Evolutionary conservation across 2,329 filamentous ascomycete species (phyloP), one percentile per base, ranked within the genome.

Genomic region (Clarireedia sp.): DNA sequence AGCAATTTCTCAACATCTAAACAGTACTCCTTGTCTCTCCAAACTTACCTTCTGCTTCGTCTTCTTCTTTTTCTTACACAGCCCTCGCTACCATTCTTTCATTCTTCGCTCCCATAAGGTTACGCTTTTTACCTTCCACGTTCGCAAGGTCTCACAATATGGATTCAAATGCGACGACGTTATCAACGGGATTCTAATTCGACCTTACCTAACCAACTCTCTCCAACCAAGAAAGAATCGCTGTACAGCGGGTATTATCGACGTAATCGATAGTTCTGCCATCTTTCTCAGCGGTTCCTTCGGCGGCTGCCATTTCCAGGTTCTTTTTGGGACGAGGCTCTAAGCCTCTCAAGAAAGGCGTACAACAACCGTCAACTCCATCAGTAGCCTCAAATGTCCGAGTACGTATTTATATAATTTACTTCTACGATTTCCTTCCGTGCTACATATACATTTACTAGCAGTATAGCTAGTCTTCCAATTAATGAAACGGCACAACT

Each of bases 321-420:
- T 33, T 53, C 51, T 41, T n/a, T 17, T 19, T n/a, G 43, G 51
- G 24, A 53, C 51, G 43, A 53, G 51, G 51, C 51, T 53, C 51
- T 53, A 48, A 53, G 51, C 51, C 51, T 48, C 51, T 33, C 40
- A 47, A 19, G 21, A 47, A 47, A 33, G 46, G 17, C 16, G 16
- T 41, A 41, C 38, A n/a, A 41, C 9, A 41, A 41, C 38, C 16
- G 38, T 41, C 19, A n/a, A n/a, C 17, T 19, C 38, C 2, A n/a
- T 41, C 38, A 41, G 9, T 41, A 19, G 38, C 38, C 17, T n/a
- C 23, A 40, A 51, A 59, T 54, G 38, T 46, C 54, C 33, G 57
- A 57, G 50, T 57, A 40, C 38, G 49, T 48, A 36, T 8, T 36
- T 23, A 4, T n/a, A 36, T 36, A n/a, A n/a, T 21, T 10, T 37